Evolutionary conservation across 1,139 yeast genomes (phyloP), one percentile per base, ranked within the genome.

Genomic region (Debaryomyces psychrophilus): DNA sequence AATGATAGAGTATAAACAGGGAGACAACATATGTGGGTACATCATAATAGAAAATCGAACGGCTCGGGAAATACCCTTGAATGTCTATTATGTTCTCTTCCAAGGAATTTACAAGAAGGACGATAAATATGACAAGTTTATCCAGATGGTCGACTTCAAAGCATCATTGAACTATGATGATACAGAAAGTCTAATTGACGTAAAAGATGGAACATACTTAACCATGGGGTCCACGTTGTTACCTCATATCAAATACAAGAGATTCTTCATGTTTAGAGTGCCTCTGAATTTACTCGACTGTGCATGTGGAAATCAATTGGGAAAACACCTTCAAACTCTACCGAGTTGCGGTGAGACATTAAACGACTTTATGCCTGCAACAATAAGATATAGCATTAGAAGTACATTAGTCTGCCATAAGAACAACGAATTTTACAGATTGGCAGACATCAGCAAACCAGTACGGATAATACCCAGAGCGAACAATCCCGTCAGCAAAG

Each of bases 71-170:
- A 61, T 72, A 18, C 63, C 65, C 2, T 73, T 72, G 51, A 73
- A 69, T 41, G 69, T 71, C 71, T 68, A 72, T 45, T 73, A 71
- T 51, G 59, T 73, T 2, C 57, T 72, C 14, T 69, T 73, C 42
- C 77, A 73, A 54, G 78, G 78, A 1, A 59, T 56, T 25, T 55
- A 62, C 31, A 48, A 50, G 46, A 52, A 62, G 25, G 43, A 47
- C 26, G 20, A 28, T 7, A 51, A 49, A 18, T 44, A 54, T 31
- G 57, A 56, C 36, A 64, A 62, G 41, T 67, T 67, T 44, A 55
- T 73, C 48, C 74, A 73, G 48, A 72, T 73, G 78, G 69, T 68
- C 53, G 79, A 73, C 52, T 71, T 72, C 47, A 59, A 62, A 26
- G 77, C 75, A 2, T 65, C 73, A 31, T 71, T 66, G 65, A 65